A percentile compares a stretch with the other conserved stretches of the same genome.
Evolutionary conservation across 2,329 filamentous ascomycete genomes (phyloP).

Genomic region (Ploettnerulaceae sp.): DNA sequence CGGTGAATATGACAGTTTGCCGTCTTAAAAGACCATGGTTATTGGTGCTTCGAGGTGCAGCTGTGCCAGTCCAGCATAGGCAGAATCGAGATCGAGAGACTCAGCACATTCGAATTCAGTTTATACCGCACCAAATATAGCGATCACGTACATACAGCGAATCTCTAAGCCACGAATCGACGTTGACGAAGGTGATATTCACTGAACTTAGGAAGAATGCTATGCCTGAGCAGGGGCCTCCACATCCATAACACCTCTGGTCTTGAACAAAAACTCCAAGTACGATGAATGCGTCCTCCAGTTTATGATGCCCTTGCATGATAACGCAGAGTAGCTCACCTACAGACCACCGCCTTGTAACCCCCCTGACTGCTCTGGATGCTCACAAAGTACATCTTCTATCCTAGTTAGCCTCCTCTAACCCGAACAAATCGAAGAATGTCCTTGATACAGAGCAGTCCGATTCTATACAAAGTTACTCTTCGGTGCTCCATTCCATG

Average conservation of each 20-base stretch:
- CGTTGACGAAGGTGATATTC: slow-evolving; percentile 3
- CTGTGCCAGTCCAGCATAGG: background rate
- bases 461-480: too few species aligned
- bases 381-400: too few species aligned
- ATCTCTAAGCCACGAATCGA: background rate
- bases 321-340: too few species aligned
- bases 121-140: background rate
- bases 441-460: too few species aligned
- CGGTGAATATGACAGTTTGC: too few species aligned
- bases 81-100: background rate
- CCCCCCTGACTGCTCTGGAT: too few species aligned
- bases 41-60: background rate
- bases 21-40: background rate
- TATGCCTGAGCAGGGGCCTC: background rate
- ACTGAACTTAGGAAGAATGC: background rate
- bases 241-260: background rate
- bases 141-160: background rate
- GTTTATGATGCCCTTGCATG: too few species aligned
- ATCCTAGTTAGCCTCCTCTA: too few species aligned
- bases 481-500: too few species aligned
- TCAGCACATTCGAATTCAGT: background rate
- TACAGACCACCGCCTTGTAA: too few species aligned
- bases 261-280: background rate
- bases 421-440: too few species aligned
- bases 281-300: too few species aligned